Evolutionary conservation across 2,329 filamentous ascomycete genomes (phyloP).

Genomic region (Dissoconium aciculare): DNA sequence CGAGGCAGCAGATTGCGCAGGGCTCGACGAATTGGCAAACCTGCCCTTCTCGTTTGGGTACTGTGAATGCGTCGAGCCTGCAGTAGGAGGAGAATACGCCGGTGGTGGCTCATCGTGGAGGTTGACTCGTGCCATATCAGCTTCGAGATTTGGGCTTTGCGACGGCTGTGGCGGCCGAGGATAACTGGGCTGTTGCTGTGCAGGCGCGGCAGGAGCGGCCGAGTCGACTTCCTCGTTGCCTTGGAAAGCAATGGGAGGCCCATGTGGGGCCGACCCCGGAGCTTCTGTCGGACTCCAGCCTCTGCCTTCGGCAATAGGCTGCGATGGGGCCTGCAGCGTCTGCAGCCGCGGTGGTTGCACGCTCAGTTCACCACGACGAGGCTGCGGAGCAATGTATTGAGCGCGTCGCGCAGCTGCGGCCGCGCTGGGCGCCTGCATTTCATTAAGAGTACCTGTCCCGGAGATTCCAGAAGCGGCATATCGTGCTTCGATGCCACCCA

Average conservation of each 20-base stretch:
- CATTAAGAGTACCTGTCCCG: slow-evolving; percentile 66
- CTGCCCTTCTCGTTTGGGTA: slow-evolving; percentile 66
- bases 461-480: slow-evolving; percentile 87
- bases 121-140: slow-evolving; percentile 72
- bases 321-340: slow-evolving; percentile 16
- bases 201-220: slow-evolving; percentile 10
- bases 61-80: slow-evolving; percentile 34
- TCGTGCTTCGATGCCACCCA: slow-evolving; percentile 71
- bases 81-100: slow-evolving; percentile 54
- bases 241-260: slow-evolving; percentile 82
- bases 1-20: slow-evolving; percentile 13
- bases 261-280: slow-evolving; percentile 73
- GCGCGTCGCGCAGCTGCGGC: slow-evolving; percentile 68
- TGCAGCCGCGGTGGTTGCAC: slow-evolving; percentile 30
- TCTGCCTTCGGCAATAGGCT: slow-evolving; percentile 36
- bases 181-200: slow-evolving; percentile 13
- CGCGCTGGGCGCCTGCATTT: slow-evolving; percentile 58
- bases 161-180: slow-evolving; percentile 31
- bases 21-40: slow-evolving; percentile 31
- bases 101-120: slow-evolving; percentile 74
- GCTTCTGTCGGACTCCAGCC: slow-evolving; percentile 94
- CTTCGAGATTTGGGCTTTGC: slow-evolving; percentile 44
- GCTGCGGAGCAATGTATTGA: slow-evolving; percentile 46
- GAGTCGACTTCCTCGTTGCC: slow-evolving; percentile 54
- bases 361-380: slow-evolving; percentile 33